phyloP scores from a whole-genome alignment of 2,329 filamentous ascomycete species.

The Neodidymelliopsis sp. region DNA sequence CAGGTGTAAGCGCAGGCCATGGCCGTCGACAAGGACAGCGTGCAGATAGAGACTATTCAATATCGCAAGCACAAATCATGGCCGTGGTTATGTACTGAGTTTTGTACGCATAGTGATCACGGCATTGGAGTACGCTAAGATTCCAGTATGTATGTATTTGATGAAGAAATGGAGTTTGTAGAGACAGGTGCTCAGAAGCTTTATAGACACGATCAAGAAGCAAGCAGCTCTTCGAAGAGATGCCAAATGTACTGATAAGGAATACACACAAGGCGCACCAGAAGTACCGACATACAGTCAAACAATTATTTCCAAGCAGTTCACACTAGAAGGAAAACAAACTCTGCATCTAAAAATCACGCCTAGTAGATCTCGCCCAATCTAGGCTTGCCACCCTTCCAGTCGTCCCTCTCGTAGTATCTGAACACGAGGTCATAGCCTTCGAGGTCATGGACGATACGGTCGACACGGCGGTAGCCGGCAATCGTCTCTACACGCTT shows the following conservation, averaged over 20 bases:
- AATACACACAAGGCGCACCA: not conserved
- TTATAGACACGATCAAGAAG: not conserved
- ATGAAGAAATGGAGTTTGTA: not conserved
- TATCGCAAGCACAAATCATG: too few relatives aligned
- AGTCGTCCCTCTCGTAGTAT: conserved; percentile 93
- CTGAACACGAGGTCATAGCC: conserved; percentile 97
- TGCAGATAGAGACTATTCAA: too few relatives aligned
- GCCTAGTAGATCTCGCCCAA: conserved; percentile 59
- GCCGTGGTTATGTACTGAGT: too few relatives aligned
- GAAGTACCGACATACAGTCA: not conserved
- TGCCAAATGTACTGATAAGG: not conserved
- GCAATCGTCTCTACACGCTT: conserved; percentile 75
- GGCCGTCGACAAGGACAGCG: too few relatives aligned
- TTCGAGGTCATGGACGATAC: conserved; percentile 96
- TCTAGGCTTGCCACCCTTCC: conserved; percentile 69
- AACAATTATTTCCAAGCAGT: not conserved
- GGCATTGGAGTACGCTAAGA: too few relatives aligned
- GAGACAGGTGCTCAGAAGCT: not conserved
- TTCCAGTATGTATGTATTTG: not conserved
- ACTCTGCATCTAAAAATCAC: not conserved
- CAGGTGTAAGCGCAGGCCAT: too few relatives aligned
- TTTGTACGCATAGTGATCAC: too few relatives aligned
- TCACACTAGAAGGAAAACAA: not conserved
- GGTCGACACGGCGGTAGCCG: conserved; percentile 88
- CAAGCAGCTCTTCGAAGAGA: not conserved